Base-by-base conservation (phyloP, 768 basidiomycete species). In the Lactarius trivialis region DNA sequence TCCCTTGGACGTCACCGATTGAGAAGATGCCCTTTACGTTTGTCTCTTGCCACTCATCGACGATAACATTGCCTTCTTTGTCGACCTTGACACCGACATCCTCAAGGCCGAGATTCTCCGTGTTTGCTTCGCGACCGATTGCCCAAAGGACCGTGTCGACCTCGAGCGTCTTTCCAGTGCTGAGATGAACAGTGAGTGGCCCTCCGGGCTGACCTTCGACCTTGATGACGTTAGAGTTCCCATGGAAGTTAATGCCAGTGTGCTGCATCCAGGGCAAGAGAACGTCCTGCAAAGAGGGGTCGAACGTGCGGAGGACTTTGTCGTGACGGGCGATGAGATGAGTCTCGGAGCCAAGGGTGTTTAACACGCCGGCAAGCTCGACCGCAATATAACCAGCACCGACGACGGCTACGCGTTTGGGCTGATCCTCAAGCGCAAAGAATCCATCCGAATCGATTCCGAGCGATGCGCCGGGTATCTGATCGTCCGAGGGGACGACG, bases 301-400 rank as follows among this genome's bases (percentile, higher is more conserved):
- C 97, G 75, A 99, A 98, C 2, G 91, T 91, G 64, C 97, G 84
- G 67, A 99, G 79, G 48, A 98, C 91, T 59, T 84, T 88, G 56
- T 98, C 91, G 56, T 86, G 80, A 57, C 97, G 88, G 68, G 98
- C 98, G 73, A 98, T 73, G 67, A 98, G 74, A 72, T 98, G 94
- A 8, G 93, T 94, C 75, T 98, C 93, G 37, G 87, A 82, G 24
- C 95, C 93, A 60, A 97, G 84, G 7, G 91, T 81, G 74, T 98
- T 85, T 76, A 99, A 84, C 58, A 99, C 84, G 21, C 97, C 97
- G 5, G 96, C 93, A 51, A 99, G 85, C 75, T 99, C 97, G 64
- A 98, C 91, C 19, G 94, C 94, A 68, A 99, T 98, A 73, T 99
- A 99, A 1, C 97, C 97, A 15, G 97, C 97, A 51, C 97, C 97